Base-by-base conservation (phyloP, 2,329 filamentous ascomycete genomes). In the Knoxdaviesia proteae region DNA sequence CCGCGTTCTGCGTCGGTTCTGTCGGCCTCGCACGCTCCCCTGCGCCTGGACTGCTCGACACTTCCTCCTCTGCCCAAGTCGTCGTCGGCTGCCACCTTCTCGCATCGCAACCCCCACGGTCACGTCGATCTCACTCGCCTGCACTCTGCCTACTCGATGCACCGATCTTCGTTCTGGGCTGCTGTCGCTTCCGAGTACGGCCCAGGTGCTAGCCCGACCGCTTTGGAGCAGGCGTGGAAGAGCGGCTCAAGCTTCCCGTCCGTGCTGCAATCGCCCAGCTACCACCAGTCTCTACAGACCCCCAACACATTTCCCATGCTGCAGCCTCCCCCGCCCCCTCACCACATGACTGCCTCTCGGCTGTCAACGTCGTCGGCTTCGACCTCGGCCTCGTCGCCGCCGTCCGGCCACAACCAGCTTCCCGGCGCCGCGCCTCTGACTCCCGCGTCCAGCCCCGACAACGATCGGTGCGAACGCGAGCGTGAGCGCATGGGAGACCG, bases 101-200 rank as follows among this genome's bases (percentile, higher is more conserved):
- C 47, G 7, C 45, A 48, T 38, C 57, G 57, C 47, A 53, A 53
- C 9, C 51, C 58, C 39, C 49, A 57, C 48, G 54, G 63, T 47
- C 63, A 67, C 47, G 66, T 80, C 48, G 75, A 83, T 56, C 67
- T 76, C 52, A 62, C 68, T 32, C 77, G 79, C 40, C 74, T 88
- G 30, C 70, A 74, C 40, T 65, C 70, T 46, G 71, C 86, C 49
- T 87, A 87, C 58, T 69, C 75, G 42, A 63, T 70, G 6, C 80
- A 84, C 58, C 74, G 79, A 38, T 64, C 68, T 41, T 69, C 71
- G 6, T 87, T 88, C 61, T 88, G 82, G 81, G 65, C 70, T 34
- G 67, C 71, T 40, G 69, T 88, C 34, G 80, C 80, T 32, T 63
- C 71, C 31, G 79, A 84, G 51, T 87, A 87, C 52, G 80, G 80